Base-by-base conservation (phyloP, 2,329 filamentous ascomycete genomes). In the Didymella sp. region DNA sequence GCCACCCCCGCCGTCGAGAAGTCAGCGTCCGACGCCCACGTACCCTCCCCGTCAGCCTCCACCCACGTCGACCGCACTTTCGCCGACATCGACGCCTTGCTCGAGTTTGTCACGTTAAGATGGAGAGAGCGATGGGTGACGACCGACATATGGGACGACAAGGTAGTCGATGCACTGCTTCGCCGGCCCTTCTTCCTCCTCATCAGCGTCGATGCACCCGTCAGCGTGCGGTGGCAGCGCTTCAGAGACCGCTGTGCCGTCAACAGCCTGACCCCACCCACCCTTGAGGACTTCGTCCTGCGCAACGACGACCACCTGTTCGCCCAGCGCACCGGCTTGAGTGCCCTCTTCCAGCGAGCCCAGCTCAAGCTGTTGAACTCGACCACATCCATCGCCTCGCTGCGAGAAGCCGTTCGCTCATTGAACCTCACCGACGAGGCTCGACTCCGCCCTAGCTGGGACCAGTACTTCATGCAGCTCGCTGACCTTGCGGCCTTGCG, bases 391-490 rank as follows among this genome's bases (percentile, higher is more conserved):
- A 78, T 96, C 1, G 79, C 86, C 9, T 84, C 89, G 64, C 83
- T 98, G 6, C 87, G 92, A 74, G 81, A 84, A 3, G 88, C 90
- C 8, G 85, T 99, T 1, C 82, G 85, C 45, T 84, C 86, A 43
- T 84, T 97, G 7, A 86, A 96, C 73, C 85, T 99, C 24, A 84
- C 89, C 1, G 88, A 95, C 70, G 84, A 89, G 30, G 85, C 90
- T 67, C 89, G 95, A 2, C 82, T 99, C 31, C 87, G 95, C 1
- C 95, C 95, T 0, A 88, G 86, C 45, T 99, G 95, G 95, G 95
- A 99, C 77, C 88, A 90, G 69, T 99, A 99, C 80, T 99, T 99
- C 74, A 99, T 99, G 95, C 87, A 91, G 37, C 82, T 99, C n/a
- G 93, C 95, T 5, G 92, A 90, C 30, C 86, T 99, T 44, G 95